Evolutionary conservation across 805 yeast genomes (phyloP).

Genomic region (Ogataea henricii): DNA sequence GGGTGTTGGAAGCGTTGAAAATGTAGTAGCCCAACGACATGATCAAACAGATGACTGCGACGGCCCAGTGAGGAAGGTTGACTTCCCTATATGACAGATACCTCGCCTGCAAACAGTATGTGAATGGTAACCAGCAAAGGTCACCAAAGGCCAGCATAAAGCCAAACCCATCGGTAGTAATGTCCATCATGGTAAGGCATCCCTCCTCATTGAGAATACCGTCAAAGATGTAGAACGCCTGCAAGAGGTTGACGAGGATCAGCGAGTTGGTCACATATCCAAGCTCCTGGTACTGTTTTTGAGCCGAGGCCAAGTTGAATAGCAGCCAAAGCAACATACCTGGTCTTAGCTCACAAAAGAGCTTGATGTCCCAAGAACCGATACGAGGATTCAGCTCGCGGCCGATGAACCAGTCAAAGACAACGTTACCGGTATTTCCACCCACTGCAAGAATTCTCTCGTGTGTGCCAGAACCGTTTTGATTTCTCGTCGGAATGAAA

Average conservation of each 20-base stretch:
- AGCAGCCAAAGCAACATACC: constrained; percentile 87
- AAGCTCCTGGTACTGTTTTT: constrained; percentile 66
- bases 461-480: constrained; percentile 54
- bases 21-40: constrained; percentile 68
- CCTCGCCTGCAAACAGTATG: constrained; percentile 84
- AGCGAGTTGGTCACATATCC: constrained; percentile 74
- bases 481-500: constrained; percentile 55
- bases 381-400: constrained; percentile 92
- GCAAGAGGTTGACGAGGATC: constrained; percentile 65
- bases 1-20: constrained; percentile 81
- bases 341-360: constrained; percentile 92
- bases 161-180: constrained; percentile 96
- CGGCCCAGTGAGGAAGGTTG: constrained; percentile 47
- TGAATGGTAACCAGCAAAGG: constrained; percentile 87
- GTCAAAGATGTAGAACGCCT: constrained; percentile 82
- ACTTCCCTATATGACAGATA: constrained; percentile 68
- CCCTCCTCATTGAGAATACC: constrained; percentile 94
- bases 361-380: constrained; percentile 82
- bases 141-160: constrained; percentile 96
- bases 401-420: constrained; percentile 97
- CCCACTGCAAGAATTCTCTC: constrained; percentile 80
- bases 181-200: constrained; percentile 89
- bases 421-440: constrained; percentile 74
- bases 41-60: constrained; percentile 44
- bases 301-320: constrained; percentile 76